phyloP scores from a whole-genome alignment of 352 stramenopile genomes.

The Aphanomyces cochlioides region DNA sequence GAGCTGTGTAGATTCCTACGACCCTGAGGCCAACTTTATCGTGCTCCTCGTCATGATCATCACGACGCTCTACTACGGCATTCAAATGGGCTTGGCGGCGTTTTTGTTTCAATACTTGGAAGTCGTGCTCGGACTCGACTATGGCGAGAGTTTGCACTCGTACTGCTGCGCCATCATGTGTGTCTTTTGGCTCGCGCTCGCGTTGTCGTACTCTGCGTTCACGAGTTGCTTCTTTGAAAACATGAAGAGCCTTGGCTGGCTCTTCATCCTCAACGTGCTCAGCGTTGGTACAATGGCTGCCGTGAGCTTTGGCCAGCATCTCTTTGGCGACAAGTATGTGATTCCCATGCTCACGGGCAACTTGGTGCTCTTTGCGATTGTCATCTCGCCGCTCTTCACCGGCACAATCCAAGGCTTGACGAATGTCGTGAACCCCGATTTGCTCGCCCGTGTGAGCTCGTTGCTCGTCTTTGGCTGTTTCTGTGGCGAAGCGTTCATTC shows the following conservation, averaged over 20 bases:
- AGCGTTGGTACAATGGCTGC: constrained; percentile 62
- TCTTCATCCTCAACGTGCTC: constrained; percentile 63
- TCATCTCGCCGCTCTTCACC: constrained; percentile 74
- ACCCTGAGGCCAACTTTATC: constrained; percentile 79
- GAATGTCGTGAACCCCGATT: constrained; percentile 72
- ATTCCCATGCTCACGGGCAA: constrained; percentile 51
- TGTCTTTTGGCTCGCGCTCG: constrained; percentile 68
- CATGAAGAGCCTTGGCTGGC: constrained; percentile 63
- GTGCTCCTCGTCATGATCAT: constrained; percentile 82
- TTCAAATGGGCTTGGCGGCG: constrained; percentile 66
- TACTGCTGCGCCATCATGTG: constrained; percentile 59
- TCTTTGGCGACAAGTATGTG: constrained; percentile 53
- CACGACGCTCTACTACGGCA: constrained; percentile 65
- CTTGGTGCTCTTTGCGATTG: constrained; percentile 57
- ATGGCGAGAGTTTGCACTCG: constrained; percentile 24
- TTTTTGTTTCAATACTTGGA: constrained; percentile 81
- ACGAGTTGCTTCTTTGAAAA: constrained; percentile 73
- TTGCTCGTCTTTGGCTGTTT: constrained; percentile 82
- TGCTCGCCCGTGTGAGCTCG: constrained; percentile 73
- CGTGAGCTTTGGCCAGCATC: constrained; percentile 57
- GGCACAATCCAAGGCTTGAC: constrained; percentile 80
- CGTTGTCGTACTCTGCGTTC: constrained; percentile 70
- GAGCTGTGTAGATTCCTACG: constrained; percentile 53
- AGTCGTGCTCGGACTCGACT: constrained; percentile 43
- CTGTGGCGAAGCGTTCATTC: constrained; percentile 80